phyloP scores from a whole-genome alignment of 2,329 filamentous ascomycete species.

The Dactylellina leptospora region DNA sequence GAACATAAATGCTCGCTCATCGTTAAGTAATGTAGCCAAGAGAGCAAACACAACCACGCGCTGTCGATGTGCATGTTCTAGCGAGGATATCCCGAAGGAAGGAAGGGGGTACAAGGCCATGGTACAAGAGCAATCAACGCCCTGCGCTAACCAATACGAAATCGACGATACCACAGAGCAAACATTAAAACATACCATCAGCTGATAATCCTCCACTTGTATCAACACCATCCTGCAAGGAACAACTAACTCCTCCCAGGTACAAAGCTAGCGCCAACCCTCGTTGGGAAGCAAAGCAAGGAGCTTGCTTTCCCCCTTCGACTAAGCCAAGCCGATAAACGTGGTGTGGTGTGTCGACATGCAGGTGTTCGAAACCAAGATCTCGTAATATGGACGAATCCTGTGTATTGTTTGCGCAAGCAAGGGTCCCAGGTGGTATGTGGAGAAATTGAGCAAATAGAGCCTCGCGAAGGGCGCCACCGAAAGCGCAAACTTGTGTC shows the following conservation, averaged over 20 bases:
- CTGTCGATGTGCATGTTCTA: slow-evolving; percentile 1
- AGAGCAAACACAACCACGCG: slow-evolving; percentile 8
- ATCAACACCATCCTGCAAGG: slow-evolving; percentile 29
- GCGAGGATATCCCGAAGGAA: slow-evolving; percentile 6
- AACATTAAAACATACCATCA: slow-evolving; percentile 30
- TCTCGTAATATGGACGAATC: slow-evolving; percentile 1
- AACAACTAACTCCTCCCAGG: no score
- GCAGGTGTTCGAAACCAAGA: background rate
- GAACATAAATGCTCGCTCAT: background rate
- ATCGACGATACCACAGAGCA: slow-evolving; percentile 17
- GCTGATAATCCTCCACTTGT: slow-evolving; percentile 13
- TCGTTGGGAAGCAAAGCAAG: no score
- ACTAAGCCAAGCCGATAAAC: background rate
- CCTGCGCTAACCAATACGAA: background rate
- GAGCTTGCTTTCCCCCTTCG: background rate
- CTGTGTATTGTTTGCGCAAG: slow-evolving; percentile 46
- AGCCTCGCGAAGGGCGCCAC: slow-evolving; percentile 26
- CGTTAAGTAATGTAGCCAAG: slow-evolving; percentile 10
- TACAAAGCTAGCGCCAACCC: no score
- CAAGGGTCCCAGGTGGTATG: slow-evolving; percentile 25
- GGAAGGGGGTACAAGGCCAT: background rate
- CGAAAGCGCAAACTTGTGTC: slow-evolving; percentile 18
- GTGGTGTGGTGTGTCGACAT: no score
- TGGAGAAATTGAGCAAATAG: slow-evolving; percentile 38
- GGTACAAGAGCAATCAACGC: slow-evolving; percentile 12